These are phyloP conservation scores for Xerocomus nothofagi DNA, from an alignment of 1,284 basidiomycete species.

Conservation along the genomic window DNA sequence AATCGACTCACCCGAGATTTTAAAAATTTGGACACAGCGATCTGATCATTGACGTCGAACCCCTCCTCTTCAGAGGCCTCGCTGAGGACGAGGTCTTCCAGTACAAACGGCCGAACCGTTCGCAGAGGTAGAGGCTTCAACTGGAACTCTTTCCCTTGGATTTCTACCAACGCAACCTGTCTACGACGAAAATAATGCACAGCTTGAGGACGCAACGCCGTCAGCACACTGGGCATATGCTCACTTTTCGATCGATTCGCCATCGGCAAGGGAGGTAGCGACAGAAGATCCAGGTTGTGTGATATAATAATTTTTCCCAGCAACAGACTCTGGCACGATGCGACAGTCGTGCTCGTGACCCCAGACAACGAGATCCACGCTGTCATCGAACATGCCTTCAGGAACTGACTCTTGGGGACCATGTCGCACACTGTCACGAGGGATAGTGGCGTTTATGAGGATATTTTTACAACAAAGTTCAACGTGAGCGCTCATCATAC, in stretches of 20 bases:
- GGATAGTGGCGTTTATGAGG: conserved; percentile 12
- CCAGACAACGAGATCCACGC: conserved; percentile 93
- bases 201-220: background rate
- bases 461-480: background rate
- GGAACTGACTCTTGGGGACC: conserved; percentile 92
- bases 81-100: conserved; percentile 77
- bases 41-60: conserved; percentile 76
- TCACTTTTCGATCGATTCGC: conserved; percentile 87
- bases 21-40: conserved; percentile 79
- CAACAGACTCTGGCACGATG: conserved; percentile 86
- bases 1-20: conserved; percentile 55
- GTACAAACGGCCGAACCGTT: conserved; percentile 94
- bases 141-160: conserved; percentile 86
- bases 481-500: conserved; percentile 47
- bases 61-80: conserved; percentile 76
- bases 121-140: conserved; percentile 84
- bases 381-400: conserved; percentile 97
- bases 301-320: conserved; percentile 90
- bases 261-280: conserved; percentile 90
- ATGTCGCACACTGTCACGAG: conserved; percentile 74
- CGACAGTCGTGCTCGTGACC: conserved; percentile 99
- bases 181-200: conserved; percentile 40
- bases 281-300: conserved; percentile 95
- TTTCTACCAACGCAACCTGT: conserved; percentile 84
- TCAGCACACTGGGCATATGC: conserved; percentile 24